phyloP scores from a whole-genome alignment of 2,329 filamentous ascomycete species.

The Aspergillus pseudonomiae region DNA sequence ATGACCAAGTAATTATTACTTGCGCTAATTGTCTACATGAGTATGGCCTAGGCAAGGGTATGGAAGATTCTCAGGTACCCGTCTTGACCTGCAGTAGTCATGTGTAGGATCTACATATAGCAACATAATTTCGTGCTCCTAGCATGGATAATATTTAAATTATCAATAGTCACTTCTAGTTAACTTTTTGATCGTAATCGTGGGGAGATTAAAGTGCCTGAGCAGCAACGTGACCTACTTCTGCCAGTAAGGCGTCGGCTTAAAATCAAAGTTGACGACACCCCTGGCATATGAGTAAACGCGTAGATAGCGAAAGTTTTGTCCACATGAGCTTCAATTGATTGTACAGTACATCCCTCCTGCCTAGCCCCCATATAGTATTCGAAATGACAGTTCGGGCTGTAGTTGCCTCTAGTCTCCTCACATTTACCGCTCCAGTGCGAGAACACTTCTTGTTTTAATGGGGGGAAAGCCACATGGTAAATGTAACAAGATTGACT shows the following conservation, averaged over 20 bases:
- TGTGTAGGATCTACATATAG: neutral
- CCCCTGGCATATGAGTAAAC: neutral
- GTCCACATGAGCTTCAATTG: neutral
- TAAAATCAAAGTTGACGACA: neutral
- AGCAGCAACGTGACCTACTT: neutral
- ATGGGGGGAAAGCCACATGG: too few relatives aligned
- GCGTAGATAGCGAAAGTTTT: neutral
- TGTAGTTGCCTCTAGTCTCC: neutral
- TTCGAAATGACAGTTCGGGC: too few relatives aligned
- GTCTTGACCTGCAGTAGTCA: neutral
- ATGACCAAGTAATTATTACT: neutral
- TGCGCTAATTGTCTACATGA: neutral
- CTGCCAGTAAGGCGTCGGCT: neutral
- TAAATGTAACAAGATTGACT: neutral
- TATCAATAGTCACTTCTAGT: neutral
- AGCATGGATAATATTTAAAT: neutral
- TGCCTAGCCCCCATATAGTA: too few relatives aligned
- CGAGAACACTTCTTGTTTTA: neutral
- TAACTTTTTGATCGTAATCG: neutral
- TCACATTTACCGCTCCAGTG: neutral
- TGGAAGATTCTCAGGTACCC: neutral
- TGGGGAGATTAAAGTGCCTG: neutral
- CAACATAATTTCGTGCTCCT: neutral
- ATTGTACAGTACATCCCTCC: neutral
- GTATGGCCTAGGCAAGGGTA: neutral